phyloP scores from a whole-genome alignment of 1,139 yeast species.

The Geotrichum carabidarum region DNA sequence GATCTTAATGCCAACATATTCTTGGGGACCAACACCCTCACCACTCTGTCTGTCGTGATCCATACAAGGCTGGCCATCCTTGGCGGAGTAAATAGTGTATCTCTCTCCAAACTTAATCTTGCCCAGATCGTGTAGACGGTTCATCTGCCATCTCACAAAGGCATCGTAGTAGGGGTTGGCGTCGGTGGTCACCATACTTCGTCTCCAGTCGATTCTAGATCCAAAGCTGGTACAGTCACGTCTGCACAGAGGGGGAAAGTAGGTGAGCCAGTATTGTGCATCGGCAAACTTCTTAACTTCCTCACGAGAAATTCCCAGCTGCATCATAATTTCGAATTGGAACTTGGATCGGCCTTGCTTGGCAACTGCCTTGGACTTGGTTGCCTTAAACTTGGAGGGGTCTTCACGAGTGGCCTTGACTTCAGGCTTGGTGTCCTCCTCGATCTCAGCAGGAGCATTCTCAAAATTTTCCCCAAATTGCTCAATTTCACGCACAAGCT shows the following conservation, averaged over 20 bases:
- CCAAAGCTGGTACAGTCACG: slow-evolving; percentile 78
- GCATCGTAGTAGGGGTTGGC: slow-evolving; percentile 93
- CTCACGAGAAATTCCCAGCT: slow-evolving; percentile 76
- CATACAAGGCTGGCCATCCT: slow-evolving; percentile 99
- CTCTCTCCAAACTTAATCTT: slow-evolving; percentile 97
- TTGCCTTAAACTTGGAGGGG: slow-evolving; percentile 83
- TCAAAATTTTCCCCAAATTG: slow-evolving; percentile 79
- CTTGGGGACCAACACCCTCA: slow-evolving; percentile 96
- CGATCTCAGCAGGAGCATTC: slow-evolving; percentile 56
- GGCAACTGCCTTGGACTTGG: slow-evolving; percentile 87
- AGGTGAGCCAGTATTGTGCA: slow-evolving; percentile 78
- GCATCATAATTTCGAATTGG: slow-evolving; percentile 95
- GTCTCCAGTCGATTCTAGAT: slow-evolving; percentile 97
- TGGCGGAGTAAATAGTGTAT: slow-evolving; percentile 93
- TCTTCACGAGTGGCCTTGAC: slow-evolving; percentile 53
- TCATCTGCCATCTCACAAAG: slow-evolving; percentile 95
- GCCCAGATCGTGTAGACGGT: slow-evolving; percentile 74
- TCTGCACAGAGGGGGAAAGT: slow-evolving; percentile 87
- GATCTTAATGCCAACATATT: slow-evolving; percentile 89
- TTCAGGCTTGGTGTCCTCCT: slow-evolving; percentile 40
- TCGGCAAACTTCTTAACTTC: slow-evolving; percentile 87
- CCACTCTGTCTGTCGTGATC: slow-evolving; percentile 98
- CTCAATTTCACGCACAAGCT: slow-evolving; percentile 87
- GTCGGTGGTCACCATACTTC: slow-evolving; percentile 92
- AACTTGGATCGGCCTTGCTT: slow-evolving; percentile 90